phyloP scores from a whole-genome alignment of 2,329 filamentous ascomycete species.

The Botrytis porri region DNA sequence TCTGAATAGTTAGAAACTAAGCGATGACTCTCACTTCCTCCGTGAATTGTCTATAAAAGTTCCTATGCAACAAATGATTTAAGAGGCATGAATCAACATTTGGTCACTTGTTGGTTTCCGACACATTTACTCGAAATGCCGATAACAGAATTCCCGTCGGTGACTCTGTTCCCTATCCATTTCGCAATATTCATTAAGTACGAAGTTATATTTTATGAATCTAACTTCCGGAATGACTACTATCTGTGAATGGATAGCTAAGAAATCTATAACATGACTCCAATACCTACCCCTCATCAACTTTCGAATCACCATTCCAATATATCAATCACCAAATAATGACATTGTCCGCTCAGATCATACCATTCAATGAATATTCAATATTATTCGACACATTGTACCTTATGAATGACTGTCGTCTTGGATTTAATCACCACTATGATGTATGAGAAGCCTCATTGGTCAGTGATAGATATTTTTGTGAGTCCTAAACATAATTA shows the following conservation, averaged over 20 bases:
- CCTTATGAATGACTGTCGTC: background rate
- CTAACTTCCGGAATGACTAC: background rate
- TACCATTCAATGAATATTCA: background rate
- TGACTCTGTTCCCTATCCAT: background rate
- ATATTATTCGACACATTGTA: background rate
- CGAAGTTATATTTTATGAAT: background rate
- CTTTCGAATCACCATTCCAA: background rate
- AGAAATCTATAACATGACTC: background rate
- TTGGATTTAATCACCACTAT: background rate
- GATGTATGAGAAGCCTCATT: background rate
- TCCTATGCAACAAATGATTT: no score
- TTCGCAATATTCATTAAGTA: background rate
- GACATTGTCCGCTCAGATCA: background rate
- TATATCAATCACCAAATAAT: background rate
- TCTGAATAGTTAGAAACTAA: background rate
- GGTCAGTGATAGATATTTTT: background rate
- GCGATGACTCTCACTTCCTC: background rate
- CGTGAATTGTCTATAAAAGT: background rate
- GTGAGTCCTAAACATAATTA: background rate
- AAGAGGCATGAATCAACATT: background rate
- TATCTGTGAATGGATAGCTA: background rate
- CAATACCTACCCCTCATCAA: background rate
- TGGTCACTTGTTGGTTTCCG: background rate
- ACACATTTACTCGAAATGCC: background rate
- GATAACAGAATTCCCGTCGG: background rate